Conservation (phyloP, 1,284 basidiomycete genomes). For the Tilletia indica region DNA sequence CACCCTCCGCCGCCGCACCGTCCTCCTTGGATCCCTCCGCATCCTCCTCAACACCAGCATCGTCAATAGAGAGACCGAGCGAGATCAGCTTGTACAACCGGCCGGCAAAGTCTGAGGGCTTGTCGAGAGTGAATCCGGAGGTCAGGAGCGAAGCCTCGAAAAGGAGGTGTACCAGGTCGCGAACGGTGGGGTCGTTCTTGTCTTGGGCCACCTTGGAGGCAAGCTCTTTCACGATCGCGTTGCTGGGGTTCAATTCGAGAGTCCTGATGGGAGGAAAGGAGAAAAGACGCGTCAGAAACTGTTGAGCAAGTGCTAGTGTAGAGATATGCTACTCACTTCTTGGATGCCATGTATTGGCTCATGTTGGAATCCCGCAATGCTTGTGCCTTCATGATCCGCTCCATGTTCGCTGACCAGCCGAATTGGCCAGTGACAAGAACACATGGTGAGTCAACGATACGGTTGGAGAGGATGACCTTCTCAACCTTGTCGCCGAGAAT, state of each 20-base stretch:
- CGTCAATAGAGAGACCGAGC: conserved; percentile 63
- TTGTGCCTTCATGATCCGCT: conserved; percentile 99
- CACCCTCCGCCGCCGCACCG: conserved; percentile 37
- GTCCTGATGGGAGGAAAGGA: conserved; percentile 60
- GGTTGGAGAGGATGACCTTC: conserved; percentile 98
- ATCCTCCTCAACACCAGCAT: conserved; percentile 34
- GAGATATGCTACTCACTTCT: conserved; percentile 63
- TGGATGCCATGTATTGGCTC: conserved; percentile 90
- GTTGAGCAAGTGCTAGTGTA: too few relatives aligned
- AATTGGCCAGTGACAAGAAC: conserved; percentile 87
- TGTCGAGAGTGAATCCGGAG: conserved; percentile 79
- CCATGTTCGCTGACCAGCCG: conserved; percentile 99
- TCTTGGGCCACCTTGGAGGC: conserved; percentile 91
- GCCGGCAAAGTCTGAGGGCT: conserved; percentile 90
- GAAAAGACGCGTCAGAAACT: too few relatives aligned
- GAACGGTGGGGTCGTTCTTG: conserved; percentile 91
- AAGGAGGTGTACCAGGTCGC: conserved; percentile 89
- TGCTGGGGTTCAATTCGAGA: conserved; percentile 90
- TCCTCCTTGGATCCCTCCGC: conserved; percentile 28
- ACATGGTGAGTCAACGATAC: conserved; percentile 59
- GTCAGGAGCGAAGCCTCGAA: conserved; percentile 89
- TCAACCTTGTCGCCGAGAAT: conserved; percentile 98
- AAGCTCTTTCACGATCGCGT: conserved; percentile 94
- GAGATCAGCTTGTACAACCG: conserved; percentile 97
- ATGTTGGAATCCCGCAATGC: conserved; percentile 96